Conservation (phyloP, 805 yeast genomes). For the Yarrowia sp. region DNA sequence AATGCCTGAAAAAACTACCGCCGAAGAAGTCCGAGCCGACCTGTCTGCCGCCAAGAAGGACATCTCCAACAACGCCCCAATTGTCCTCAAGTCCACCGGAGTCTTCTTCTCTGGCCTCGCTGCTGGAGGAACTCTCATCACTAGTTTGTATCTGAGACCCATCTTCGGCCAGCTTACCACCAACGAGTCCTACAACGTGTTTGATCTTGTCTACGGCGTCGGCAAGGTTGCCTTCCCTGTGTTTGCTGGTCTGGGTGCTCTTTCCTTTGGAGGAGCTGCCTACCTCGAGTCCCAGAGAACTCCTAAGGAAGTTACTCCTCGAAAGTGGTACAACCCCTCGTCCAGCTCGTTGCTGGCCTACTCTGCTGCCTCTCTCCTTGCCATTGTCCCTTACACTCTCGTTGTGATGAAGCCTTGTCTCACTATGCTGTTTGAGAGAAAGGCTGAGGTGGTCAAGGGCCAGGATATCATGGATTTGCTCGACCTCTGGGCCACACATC, state of each 20-base stretch:
- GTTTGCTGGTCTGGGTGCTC: neutral
- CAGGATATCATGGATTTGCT: neutral
- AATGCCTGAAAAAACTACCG: neutral
- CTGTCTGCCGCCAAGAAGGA: neutral
- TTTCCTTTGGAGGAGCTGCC: neutral
- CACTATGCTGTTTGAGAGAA: neutral
- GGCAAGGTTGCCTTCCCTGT: slow-evolving; percentile 1
- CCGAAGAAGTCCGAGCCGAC: neutral
- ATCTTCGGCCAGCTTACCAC: neutral
- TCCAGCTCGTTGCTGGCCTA: neutral
- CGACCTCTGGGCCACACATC: neutral
- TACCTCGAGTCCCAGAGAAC: neutral
- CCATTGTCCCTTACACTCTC: slow-evolving; percentile 1
- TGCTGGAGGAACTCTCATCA: slow-evolving; percentile 15
- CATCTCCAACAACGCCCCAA: neutral
- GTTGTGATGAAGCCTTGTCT: slow-evolving; percentile 1
- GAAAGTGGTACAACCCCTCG: slow-evolving; percentile 8
- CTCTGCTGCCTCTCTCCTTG: neutral
- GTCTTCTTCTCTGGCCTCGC: slow-evolving; percentile 14
- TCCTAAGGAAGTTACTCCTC: neutral
- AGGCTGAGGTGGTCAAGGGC: neutral
- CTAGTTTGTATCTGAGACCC: neutral
- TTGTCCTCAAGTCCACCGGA: neutral
- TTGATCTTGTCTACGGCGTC: slow-evolving; percentile 9
- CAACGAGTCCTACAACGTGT: neutral